Percentiles rank a stretch among this genome's conserved stretches.
Evolutionary conservation across 768 basidiomycete species (phyloP).

Genomic region (Paxillus ammoniavirescens): DNA sequence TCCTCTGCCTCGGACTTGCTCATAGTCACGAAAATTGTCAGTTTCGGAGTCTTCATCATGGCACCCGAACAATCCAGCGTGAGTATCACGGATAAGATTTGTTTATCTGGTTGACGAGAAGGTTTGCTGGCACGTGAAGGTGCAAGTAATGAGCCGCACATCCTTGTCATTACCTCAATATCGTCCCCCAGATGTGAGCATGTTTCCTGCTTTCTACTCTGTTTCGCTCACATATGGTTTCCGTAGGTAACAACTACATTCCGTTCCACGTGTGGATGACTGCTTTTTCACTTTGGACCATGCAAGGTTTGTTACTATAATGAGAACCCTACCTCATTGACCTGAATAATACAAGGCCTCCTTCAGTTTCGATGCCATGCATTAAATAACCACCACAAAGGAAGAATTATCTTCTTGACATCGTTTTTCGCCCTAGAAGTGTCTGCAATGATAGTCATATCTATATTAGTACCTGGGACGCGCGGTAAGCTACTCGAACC

Average conservation of each 20-base stretch:
- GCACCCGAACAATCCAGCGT: not conserved
- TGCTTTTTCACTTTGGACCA: slow-evolving; percentile 1
- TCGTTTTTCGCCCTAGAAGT: not conserved
- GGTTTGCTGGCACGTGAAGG: not conserved
- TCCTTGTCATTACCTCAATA: not conserved
- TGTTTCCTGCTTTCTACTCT: not conserved
- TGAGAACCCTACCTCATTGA: not conserved
- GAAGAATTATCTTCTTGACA: not conserved
- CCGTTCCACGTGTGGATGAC: slow-evolving; percentile 4
- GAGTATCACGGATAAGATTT: not conserved
- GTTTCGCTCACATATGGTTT: not conserved
- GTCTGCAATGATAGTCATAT: not conserved
- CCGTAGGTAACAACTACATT: not conserved
- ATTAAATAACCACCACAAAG: not conserved
- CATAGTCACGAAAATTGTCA: not conserved
- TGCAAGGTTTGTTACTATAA: not conserved
- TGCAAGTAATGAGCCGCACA: not conserved
- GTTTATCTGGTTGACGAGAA: not conserved
- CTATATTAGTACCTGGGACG: not conserved
- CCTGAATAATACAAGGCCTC: not conserved
- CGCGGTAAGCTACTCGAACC: not conserved
- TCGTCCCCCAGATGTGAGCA: not conserved
- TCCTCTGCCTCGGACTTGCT: not conserved
- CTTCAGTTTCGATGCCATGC: slow-evolving; percentile 2
- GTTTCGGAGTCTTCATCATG: not conserved